These are phyloP conservation scores for Lactifluus piperatus DNA, from an alignment of 768 basidiomycete species.

Conservation along the genomic window DNA sequence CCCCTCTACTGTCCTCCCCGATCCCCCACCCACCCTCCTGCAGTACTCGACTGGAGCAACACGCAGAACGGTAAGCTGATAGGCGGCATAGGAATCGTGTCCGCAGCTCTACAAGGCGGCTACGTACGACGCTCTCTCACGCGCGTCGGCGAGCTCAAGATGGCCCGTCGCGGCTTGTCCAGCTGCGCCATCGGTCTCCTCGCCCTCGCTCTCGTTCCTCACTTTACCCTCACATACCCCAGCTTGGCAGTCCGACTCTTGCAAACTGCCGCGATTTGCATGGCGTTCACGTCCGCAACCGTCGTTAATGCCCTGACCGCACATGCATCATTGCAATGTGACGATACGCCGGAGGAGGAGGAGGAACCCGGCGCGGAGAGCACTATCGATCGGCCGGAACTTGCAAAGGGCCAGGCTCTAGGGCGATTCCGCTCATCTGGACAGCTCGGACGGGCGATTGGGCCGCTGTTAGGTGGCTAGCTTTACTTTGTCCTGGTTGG, in stretches of 20 bases:
- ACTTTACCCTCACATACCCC: constrained; percentile 35
- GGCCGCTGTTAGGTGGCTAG: constrained; percentile 69
- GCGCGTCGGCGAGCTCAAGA: constrained; percentile 66
- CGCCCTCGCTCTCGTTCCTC: constrained; percentile 66
- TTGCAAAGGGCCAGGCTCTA: constrained; percentile 78
- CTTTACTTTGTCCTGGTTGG: not conserved
- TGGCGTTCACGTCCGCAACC: constrained; percentile 92
- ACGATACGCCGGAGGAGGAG: constrained; percentile 41
- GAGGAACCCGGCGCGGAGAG: constrained; percentile 42
- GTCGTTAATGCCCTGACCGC: constrained; percentile 92
- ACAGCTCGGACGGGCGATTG: constrained; percentile 88
- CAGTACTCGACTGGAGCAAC: constrained; percentile 87
- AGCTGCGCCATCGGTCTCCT: constrained; percentile 64
- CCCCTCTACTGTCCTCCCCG: too few relatives aligned
- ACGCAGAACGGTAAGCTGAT: constrained; percentile 81
- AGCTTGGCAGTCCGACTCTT: constrained; percentile 44
- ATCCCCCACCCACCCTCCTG: not conserved
- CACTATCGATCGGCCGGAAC: constrained; percentile 45
- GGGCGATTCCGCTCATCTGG: constrained; percentile 88
- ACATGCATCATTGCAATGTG: constrained; percentile 84
- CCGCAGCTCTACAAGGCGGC: constrained; percentile 85
- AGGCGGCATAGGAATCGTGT: constrained; percentile 81
- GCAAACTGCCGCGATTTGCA: constrained; percentile 65
- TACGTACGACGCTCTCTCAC: constrained; percentile 81
- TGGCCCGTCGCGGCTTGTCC: constrained; percentile 75